Evolutionary conservation across 768 basidiomycete genomes (phyloP).

Genomic region (Termitomyces eurrhizus): DNA sequence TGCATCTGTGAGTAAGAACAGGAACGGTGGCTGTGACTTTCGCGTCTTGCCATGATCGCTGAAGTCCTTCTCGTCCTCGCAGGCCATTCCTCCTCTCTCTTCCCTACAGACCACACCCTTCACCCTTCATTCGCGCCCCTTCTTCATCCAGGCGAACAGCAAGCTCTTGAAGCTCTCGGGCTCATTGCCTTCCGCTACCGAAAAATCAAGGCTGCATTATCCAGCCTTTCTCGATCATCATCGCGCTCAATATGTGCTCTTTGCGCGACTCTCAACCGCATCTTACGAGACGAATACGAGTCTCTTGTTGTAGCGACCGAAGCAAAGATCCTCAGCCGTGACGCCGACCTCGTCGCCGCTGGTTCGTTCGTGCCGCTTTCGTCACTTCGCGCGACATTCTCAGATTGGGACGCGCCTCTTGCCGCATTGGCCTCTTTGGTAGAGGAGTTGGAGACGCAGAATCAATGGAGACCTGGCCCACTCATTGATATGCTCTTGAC

Average conservation of each 20-base stretch:
- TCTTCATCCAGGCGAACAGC: conserved; percentile 86
- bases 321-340: conserved; percentile 69
- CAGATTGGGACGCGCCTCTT: conserved; percentile 86
- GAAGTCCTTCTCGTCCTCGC: conserved; percentile 85
- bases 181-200: conserved; percentile 73
- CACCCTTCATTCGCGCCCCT: conserved; percentile 64
- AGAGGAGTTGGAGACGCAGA: conserved; percentile 52
- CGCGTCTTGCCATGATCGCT: conserved; percentile 56
- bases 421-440: conserved; percentile 65
- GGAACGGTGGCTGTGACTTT: conserved; percentile 11
- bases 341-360: conserved; percentile 71
- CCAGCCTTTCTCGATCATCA: conserved; percentile 46
- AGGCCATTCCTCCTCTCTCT: conserved; percentile 84
- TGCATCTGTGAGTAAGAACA: conserved; percentile 12
- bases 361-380: conserved; percentile 86
- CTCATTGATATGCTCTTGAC: conserved; percentile 76
- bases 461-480: conserved; percentile 68
- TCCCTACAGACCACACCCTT: conserved; percentile 54
- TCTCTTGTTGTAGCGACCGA: conserved; percentile 77
- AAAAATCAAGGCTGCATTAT: conserved; percentile 59
- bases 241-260: conserved; percentile 81
- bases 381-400: conserved; percentile 76
- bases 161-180: conserved; percentile 78
- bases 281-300: conserved; percentile 80
- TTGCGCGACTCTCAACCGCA: conserved; percentile 66